These are phyloP conservation scores for Wickerhamomyces pijperi DNA, from an alignment of 805 yeast genomes.

Conservation along the genomic window DNA sequence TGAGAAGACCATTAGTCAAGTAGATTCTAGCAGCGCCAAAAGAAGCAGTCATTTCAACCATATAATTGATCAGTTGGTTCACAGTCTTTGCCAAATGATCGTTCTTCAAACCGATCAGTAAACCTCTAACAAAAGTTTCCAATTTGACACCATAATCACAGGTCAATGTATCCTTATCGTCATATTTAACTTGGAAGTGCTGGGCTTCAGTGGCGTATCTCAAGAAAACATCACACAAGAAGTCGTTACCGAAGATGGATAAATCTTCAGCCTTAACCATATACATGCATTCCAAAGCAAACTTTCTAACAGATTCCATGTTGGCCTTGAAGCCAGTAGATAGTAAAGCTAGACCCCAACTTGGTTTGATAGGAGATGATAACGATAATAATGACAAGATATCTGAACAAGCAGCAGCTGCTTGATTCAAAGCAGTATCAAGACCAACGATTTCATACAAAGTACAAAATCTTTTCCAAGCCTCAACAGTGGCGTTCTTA, in stretches of 20 bases:
- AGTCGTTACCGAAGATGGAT: slow-evolving; percentile 31
- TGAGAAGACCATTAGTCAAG: slow-evolving; percentile 41
- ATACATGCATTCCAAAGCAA: slow-evolving; percentile 44
- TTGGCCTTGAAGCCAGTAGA: slow-evolving; percentile 68
- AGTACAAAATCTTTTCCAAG: slow-evolving; percentile 69
- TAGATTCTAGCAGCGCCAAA: slow-evolving; percentile 68
- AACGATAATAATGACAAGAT: slow-evolving; percentile 41
- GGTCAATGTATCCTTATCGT: slow-evolving; percentile 15
- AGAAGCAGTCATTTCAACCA: slow-evolving; percentile 35
- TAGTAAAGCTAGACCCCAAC: slow-evolving; percentile 67
- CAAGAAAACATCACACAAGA: slow-evolving; percentile 33
- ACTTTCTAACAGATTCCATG: slow-evolving; percentile 67
- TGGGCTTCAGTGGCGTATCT: slow-evolving; percentile 55
- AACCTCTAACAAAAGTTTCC: slow-evolving; percentile 29
- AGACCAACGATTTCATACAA: slow-evolving; percentile 72
- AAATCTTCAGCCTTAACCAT: slow-evolving; percentile 36
- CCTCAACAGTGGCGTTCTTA: slow-evolving; percentile 23
- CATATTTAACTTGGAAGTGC: slow-evolving; percentile 37
- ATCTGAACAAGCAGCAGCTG: slow-evolving; percentile 64
- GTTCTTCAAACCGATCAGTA: slow-evolving; percentile 22
- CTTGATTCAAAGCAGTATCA: slow-evolving; percentile 80
- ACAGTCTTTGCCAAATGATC: slow-evolving; percentile 19
- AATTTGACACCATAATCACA: slow-evolving; percentile 54
- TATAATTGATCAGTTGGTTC: slow-evolving; percentile 27
- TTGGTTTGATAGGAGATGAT: slow-evolving; percentile 41